Conservation (phyloP, 2,329 filamentous ascomycete genomes). For the Calonectria pauciramosa region DNA sequence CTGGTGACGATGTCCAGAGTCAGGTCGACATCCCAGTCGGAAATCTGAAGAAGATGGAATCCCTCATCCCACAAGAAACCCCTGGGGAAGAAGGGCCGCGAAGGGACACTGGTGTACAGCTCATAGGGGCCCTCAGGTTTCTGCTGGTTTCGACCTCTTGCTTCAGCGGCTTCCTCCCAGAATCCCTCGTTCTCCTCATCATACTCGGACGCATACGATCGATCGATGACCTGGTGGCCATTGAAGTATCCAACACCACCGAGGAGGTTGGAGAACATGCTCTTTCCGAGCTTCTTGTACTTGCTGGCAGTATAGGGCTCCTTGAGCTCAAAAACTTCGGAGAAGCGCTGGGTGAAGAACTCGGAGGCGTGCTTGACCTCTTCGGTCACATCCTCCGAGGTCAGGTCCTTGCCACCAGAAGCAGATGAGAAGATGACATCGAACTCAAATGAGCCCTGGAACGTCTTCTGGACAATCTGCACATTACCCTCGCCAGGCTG, state of each 20-base stretch:
- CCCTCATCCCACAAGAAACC: conserved; percentile 99
- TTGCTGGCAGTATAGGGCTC: conserved; percentile 81
- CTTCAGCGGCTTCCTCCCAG: conserved; percentile 91
- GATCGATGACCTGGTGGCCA: conserved; percentile 88
- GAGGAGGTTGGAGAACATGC: conserved; percentile 93
- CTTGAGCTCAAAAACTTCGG: conserved; percentile 74
- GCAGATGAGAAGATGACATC: conserved; percentile 91
- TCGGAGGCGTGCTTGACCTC: conserved; percentile 76
- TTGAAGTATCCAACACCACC: conserved; percentile 97
- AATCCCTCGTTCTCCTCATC: conserved; percentile 96
- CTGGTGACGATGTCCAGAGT: conserved; percentile 90
- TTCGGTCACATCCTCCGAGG: conserved; percentile 75
- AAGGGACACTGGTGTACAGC: conserved; percentile 92
- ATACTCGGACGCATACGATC: conserved; percentile 92
- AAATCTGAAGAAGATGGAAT: conserved; percentile 91
- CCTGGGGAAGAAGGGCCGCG: conserved; percentile 93
- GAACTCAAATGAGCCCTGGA: conserved; percentile 91
- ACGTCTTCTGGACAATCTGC: conserved; percentile 92
- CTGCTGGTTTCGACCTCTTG: conserved; percentile 77
- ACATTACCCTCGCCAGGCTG: conserved; percentile 80
- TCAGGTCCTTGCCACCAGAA: conserved; percentile 71
- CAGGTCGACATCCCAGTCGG: conserved; percentile 95
- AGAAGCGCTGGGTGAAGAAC: conserved; percentile 82
- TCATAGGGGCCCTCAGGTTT: conserved; percentile 85
- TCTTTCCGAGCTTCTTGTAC: conserved; percentile 85